These are phyloP conservation scores for Colletotrichum costaricense DNA, from an alignment of 2,329 filamentous ascomycete genomes.

Conservation along the genomic window DNA sequence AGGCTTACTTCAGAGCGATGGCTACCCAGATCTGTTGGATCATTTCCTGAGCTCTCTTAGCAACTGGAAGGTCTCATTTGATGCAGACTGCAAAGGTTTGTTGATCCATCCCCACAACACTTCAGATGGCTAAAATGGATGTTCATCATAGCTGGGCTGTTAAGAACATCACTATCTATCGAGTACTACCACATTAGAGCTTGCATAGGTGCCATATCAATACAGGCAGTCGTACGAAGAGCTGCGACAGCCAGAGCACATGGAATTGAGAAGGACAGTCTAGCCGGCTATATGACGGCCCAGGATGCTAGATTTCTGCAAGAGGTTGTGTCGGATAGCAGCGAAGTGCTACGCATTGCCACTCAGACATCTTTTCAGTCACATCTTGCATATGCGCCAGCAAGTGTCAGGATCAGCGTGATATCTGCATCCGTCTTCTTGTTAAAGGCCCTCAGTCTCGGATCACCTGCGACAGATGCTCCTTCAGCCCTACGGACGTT, in stretches of 20 bases:
- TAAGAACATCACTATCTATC: not conserved
- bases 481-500: not conserved
- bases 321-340: slow-evolving; percentile 38
- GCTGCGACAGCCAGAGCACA: not conserved
- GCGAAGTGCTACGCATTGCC: slow-evolving; percentile 33
- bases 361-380: not conserved
- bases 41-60: not conserved
- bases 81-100: not conserved
- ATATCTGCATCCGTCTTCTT: not conserved
- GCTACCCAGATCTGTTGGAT: not conserved
- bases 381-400: not conserved
- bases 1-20: not conserved
- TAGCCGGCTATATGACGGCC: slow-evolving; percentile 34
- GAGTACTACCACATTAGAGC: not conserved
- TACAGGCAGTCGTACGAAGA: not conserved
- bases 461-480: not conserved
- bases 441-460: not conserved
- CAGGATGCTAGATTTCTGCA: slow-evolving; percentile 38
- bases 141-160: not conserved
- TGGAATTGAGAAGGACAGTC: slow-evolving; percentile 19
- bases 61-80: not conserved
- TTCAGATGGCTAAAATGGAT: not conserved
- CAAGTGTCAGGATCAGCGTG: not conserved
- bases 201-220: not conserved
- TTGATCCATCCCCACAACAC: not conserved